Conservation (phyloP, 2,329 filamentous ascomycete genomes). For the Ceratocystis ficicola region DNA sequence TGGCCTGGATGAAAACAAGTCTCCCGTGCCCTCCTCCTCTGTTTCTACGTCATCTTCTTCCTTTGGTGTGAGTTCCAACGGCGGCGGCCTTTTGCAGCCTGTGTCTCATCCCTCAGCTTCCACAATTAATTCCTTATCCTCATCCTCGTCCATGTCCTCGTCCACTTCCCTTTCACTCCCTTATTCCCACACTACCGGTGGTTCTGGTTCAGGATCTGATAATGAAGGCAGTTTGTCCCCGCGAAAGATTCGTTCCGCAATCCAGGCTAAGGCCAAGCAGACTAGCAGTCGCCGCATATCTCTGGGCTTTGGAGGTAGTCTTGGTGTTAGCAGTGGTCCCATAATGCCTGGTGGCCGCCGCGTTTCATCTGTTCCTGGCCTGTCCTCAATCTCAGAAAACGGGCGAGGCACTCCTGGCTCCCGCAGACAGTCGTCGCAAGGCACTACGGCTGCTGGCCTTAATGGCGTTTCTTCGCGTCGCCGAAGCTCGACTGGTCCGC, state of each 20-base stretch:
- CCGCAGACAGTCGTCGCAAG: not conserved
- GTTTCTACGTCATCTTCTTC: slow-evolving; percentile 18
- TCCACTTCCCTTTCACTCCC: not conserved
- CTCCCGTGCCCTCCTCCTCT: slow-evolving; percentile 8
- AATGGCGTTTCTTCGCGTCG: slow-evolving; percentile 35
- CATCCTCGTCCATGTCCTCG: not conserved
- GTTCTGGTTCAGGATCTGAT: slow-evolving; percentile 22
- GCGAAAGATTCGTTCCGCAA: slow-evolving; percentile 22
- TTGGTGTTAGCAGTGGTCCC: not conserved
- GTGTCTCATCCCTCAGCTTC: slow-evolving; percentile 15
- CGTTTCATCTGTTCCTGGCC: slow-evolving; percentile 32
- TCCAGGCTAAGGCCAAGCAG: slow-evolving; percentile 18
- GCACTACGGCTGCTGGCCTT: slow-evolving; percentile 5
- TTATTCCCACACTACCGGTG: not conserved
- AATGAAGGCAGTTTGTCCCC: slow-evolving; percentile 22
- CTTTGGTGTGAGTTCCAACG: slow-evolving; percentile 21
- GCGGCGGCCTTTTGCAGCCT: slow-evolving; percentile 16
- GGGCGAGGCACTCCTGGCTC: slow-evolving; percentile 29
- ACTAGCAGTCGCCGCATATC: slow-evolving; percentile 17
- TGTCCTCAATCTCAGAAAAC: slow-evolving; percentile 40
- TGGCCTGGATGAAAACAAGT: slow-evolving; percentile 19
- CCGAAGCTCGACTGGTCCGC: slow-evolving; percentile 39
- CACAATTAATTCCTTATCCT: slow-evolving; percentile 9
- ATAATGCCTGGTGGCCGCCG: slow-evolving; percentile 12
- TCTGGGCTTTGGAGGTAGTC: slow-evolving; percentile 15